phyloP scores from a whole-genome alignment of 2,329 filamentous ascomycete species.

The Graphiopsis chlorocephala region DNA sequence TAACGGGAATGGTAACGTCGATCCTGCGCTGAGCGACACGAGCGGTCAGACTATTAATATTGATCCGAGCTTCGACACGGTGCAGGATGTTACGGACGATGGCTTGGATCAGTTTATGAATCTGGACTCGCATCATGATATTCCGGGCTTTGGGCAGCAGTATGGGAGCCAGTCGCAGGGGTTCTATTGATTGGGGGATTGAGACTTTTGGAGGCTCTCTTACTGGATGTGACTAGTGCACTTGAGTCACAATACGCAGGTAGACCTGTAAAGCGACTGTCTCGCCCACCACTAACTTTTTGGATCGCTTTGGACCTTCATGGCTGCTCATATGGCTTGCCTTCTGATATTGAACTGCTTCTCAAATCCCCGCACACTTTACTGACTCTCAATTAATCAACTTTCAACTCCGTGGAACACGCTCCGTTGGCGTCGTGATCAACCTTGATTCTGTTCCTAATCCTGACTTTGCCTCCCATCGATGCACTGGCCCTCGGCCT shows the following conservation, averaged over 20 bases:
- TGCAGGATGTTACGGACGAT: slow-evolving; percentile 21
- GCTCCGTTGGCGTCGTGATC: no score
- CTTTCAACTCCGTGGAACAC: no score
- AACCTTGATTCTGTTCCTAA: no score
- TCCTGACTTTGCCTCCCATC: no score
- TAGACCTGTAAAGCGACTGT: background rate
- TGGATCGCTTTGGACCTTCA: background rate
- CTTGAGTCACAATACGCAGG: background rate
- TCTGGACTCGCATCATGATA: slow-evolving; percentile 23
- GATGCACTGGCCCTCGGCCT: no score
- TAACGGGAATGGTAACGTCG: background rate
- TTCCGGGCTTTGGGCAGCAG: slow-evolving; percentile 30
- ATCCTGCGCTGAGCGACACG: slow-evolving; percentile 9
- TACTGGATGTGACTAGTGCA: background rate
- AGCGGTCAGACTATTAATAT: slow-evolving; percentile 18
- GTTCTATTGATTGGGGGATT: background rate
- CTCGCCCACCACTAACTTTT: background rate
- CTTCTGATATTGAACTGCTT: background rate
- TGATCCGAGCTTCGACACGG: slow-evolving; percentile 33
- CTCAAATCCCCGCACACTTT: background rate
- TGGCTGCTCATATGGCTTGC: background rate
- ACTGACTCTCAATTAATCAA: no score
- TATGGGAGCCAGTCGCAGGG: slow-evolving; percentile 21
- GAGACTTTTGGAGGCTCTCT: background rate
- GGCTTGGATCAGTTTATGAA: slow-evolving; percentile 35